Evolutionary conservation across 768 basidiomycete species (phyloP).

Genomic region (Boletus sp.): DNA sequence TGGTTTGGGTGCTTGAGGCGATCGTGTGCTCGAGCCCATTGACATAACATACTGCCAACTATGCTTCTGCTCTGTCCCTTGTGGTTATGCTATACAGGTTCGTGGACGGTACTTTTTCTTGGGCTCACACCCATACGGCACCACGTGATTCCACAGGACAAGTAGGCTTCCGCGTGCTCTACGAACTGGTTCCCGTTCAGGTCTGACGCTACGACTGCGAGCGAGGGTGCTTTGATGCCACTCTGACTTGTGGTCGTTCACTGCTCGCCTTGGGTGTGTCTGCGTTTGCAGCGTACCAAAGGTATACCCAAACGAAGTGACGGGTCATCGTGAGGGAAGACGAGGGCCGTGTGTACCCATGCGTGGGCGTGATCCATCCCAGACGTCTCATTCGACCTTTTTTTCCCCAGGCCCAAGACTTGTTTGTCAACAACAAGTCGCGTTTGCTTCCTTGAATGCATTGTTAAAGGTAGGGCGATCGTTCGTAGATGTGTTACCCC

Average conservation of each 20-base stretch:
- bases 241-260: neutral
- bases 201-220: neutral
- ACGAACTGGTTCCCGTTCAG: constrained; percentile 27
- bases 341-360: constrained; percentile 8
- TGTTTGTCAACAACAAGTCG: constrained; percentile 23
- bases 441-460: constrained; percentile 21
- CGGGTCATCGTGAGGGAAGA: neutral
- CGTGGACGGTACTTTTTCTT: too few species aligned
- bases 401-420: neutral
- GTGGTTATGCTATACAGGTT: constrained; percentile 28
- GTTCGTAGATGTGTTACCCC: neutral
- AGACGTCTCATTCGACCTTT: neutral
- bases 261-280: constrained; percentile 16
- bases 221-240: neutral
- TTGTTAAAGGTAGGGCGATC: neutral
- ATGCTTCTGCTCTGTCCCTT: constrained; percentile 65
- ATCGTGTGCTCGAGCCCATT: constrained; percentile 68
- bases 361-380: neutral
- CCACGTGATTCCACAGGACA: constrained; percentile 36
- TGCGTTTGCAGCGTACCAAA: constrained; percentile 13
- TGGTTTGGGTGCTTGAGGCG: constrained; percentile 36
- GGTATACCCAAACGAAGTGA: constrained; percentile 3
- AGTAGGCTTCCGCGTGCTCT: constrained; percentile 41
- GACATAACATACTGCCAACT: constrained; percentile 45
- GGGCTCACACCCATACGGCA: constrained; percentile 23